A percentile compares a stretch with the other conserved stretches of the same genome.
Conservation (phyloP, 495 filamentous ascomycete species). For the Neurospora sp. region DNA sequence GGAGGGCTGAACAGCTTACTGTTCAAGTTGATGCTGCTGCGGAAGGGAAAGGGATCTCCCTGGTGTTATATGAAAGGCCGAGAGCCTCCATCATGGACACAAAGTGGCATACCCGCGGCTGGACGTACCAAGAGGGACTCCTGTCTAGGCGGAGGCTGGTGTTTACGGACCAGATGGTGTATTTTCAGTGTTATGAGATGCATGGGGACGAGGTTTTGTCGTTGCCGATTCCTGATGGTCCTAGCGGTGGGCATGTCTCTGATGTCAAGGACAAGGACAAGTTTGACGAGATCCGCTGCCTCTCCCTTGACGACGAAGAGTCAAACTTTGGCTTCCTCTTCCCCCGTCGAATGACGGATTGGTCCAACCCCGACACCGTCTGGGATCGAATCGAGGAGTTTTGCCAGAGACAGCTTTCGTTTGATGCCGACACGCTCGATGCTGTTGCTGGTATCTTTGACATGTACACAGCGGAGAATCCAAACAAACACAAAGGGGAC, state of each 20-base stretch:
- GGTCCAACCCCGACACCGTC: neutral
- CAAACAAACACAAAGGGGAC: neutral
- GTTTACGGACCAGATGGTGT: slow-evolving; percentile 20
- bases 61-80: neutral
- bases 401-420: neutral
- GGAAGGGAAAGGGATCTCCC: neutral
- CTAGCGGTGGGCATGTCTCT: neutral
- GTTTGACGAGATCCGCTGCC: neutral
- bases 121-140: slow-evolving; percentile 35
- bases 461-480: neutral
- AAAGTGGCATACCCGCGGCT: slow-evolving; percentile 26
- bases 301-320: neutral
- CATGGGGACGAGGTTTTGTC: slow-evolving; percentile 12
- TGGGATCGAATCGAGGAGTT: slow-evolving; percentile 1
- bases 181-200: slow-evolving; percentile 26
- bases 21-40: neutral
- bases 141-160: slow-evolving; percentile 19
- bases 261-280: neutral
- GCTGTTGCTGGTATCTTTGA: slow-evolving; percentile 1
- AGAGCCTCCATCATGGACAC: slow-evolving; percentile 8
- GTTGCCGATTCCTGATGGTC: neutral
- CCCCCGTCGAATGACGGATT: neutral
- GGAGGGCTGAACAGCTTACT: neutral
- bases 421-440: neutral
- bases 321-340: neutral